These are phyloP conservation scores for Eimeria necatrix DNA, from an alignment of 169 alveolate genomes.

Conservation along the genomic window DNA sequence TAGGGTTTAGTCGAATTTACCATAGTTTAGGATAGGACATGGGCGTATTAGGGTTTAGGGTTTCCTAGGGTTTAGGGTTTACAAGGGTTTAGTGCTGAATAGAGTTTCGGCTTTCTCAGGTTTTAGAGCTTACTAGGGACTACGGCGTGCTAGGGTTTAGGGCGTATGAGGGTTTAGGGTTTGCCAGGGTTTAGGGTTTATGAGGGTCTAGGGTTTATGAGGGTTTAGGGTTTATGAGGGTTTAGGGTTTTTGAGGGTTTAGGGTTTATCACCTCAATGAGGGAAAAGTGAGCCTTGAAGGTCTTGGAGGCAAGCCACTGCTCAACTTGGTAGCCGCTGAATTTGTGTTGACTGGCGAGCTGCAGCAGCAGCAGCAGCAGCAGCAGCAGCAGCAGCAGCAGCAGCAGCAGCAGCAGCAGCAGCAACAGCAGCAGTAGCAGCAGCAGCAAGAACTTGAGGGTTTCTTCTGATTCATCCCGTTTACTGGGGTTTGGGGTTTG, in stretches of 20 bases:
- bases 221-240: background rate
- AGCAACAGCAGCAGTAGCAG: background rate
- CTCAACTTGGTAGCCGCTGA: slow-evolving; percentile 72
- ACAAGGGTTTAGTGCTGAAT: no score
- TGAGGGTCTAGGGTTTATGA: background rate
- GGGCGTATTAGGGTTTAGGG: no score
- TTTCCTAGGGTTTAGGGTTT: no score
- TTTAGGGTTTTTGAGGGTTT: background rate
- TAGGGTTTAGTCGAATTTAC: no score
- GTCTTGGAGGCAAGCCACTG: slow-evolving; percentile 66
- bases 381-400: background rate
- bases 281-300: slow-evolving; percentile 65
- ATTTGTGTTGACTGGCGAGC: slow-evolving; percentile 74
- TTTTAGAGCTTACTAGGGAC: background rate
- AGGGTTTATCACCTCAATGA: slow-evolving; percentile 56
- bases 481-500: background rate
- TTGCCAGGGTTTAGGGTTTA: background rate
- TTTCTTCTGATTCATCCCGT: background rate
- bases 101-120: background rate
- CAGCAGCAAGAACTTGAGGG: background rate
- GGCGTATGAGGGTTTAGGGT: no score
- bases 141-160: background rate
- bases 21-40: no score
- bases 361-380: background rate
- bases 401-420: background rate